phyloP scores from a whole-genome alignment of 2,329 filamentous ascomycete genomes.

The Ploettnerulaceae sp. region DNA sequence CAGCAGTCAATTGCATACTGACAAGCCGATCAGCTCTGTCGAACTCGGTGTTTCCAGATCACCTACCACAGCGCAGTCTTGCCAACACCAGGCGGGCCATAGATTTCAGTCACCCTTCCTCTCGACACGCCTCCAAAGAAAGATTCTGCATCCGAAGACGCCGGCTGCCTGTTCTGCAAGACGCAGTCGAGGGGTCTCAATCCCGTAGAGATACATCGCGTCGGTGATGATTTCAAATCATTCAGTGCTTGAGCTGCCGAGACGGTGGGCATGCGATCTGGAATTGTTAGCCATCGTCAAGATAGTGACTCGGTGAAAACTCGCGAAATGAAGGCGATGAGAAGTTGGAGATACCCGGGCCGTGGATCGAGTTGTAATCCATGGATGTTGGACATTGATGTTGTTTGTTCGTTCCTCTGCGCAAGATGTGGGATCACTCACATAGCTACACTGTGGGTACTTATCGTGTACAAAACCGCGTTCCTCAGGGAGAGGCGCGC shows the following conservation, averaged over 20 bases:
- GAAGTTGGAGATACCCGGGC: constrained; percentile 57
- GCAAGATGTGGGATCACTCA: too few species aligned
- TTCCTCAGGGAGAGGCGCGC: too few species aligned
- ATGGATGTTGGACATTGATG: constrained; percentile 35
- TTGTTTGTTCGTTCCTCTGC: too few species aligned
- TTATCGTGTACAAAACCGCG: too few species aligned
- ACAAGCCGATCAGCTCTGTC: neutral
- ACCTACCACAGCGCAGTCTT: constrained; percentile 68
- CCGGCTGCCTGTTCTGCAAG: constrained; percentile 36
- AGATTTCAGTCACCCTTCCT: constrained; percentile 80
- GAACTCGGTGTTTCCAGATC: neutral
- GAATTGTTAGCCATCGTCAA: constrained; percentile 7
- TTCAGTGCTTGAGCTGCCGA: constrained; percentile 69
- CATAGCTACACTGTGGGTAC: too few species aligned
- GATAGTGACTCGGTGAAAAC: constrained; percentile 2
- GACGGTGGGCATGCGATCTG: constrained; percentile 72
- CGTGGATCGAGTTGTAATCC: constrained; percentile 57
- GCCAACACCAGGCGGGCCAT: constrained; percentile 79
- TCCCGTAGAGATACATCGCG: constrained; percentile 52
- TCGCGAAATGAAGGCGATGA: constrained; percentile 22
- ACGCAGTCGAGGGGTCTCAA: constrained; percentile 48
- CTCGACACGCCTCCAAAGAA: constrained; percentile 57
- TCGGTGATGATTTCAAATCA: constrained; percentile 48
- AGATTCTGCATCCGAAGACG: constrained; percentile 12
- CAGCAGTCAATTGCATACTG: constrained; percentile 66